phyloP scores from a whole-genome alignment of 2,329 filamentous ascomycete species.

The Ramichloridium luteum region DNA sequence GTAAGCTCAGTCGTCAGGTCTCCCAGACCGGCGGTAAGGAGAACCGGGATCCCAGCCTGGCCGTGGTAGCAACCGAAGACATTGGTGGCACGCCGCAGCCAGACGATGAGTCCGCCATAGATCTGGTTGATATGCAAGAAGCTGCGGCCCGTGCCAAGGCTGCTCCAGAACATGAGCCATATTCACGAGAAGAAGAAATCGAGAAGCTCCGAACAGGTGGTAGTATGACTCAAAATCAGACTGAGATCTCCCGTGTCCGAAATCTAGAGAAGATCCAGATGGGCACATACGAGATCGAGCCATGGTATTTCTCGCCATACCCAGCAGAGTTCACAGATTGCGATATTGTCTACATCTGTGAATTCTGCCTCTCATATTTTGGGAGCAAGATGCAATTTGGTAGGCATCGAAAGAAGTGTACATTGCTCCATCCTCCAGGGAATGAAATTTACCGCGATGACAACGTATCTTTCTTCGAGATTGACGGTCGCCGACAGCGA shows the following conservation, averaged over 20 bases:
- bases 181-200: slow-evolving; percentile 80
- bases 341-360: slow-evolving; percentile 90
- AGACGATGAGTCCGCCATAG: slow-evolving; percentile 41
- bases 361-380: slow-evolving; percentile 91
- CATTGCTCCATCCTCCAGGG: slow-evolving; percentile 79
- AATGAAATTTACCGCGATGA: slow-evolving; percentile 98
- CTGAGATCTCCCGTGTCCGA: slow-evolving; percentile 88
- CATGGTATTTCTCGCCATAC: slow-evolving; percentile 98
- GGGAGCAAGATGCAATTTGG: slow-evolving; percentile 70
- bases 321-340: slow-evolving; percentile 77
- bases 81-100: slow-evolving; percentile 34
- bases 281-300: slow-evolving; percentile 80
- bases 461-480: slow-evolving; percentile 90
- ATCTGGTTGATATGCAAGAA: slow-evolving; percentile 41
- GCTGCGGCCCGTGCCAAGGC: slow-evolving; percentile 42
- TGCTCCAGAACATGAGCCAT: slow-evolving; percentile 38
- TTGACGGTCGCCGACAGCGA: slow-evolving; percentile 83
- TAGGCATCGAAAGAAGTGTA: slow-evolving; percentile 81
- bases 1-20: slow-evolving; percentile 38
- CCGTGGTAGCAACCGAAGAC: slow-evolving; percentile 34
- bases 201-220: slow-evolving; percentile 89
- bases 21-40: slow-evolving; percentile 50
- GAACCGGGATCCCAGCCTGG: slow-evolving; percentile 39
- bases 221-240: slow-evolving; percentile 98
- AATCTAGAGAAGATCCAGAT: slow-evolving; percentile 93